A percentile compares a stretch with the other conserved stretches of the same genome.
Conservation (phyloP, 371 early-diverging fungal genomes). For the Funneliformis caledonium region DNA sequence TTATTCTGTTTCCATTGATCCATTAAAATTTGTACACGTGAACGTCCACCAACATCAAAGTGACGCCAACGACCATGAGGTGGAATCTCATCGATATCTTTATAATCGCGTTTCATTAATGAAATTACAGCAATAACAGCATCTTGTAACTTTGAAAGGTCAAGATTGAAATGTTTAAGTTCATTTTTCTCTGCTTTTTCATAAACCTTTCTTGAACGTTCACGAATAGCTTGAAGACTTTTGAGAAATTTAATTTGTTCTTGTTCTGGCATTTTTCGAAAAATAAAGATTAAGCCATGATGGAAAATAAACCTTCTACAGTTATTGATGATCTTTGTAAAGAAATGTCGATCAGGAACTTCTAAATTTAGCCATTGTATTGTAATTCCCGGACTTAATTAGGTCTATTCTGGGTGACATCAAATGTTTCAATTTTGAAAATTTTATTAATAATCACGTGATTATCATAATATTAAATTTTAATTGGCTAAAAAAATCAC, state of each 20-base stretch:
- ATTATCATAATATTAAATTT: too few species aligned
- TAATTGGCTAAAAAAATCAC: too few species aligned
- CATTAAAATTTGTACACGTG: slow-evolving; percentile 58
- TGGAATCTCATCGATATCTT: slow-evolving; percentile 65
- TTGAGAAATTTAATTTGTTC: slow-evolving; percentile 60
- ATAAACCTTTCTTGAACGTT: slow-evolving; percentile 70
- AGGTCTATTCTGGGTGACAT: too few species aligned
- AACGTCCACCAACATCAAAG: slow-evolving; percentile 67
- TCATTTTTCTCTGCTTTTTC: slow-evolving; percentile 56
- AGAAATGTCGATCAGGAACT: too few species aligned
- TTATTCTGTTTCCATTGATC: slow-evolving; percentile 43
- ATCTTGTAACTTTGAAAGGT: slow-evolving; percentile 60
- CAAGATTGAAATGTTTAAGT: slow-evolving; percentile 70
- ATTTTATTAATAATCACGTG: too few species aligned
- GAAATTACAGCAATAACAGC: slow-evolving; percentile 71
- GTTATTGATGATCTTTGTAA: too few species aligned
- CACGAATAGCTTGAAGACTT: slow-evolving; percentile 80
- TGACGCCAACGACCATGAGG: slow-evolving; percentile 91
- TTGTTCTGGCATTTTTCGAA: background rate
- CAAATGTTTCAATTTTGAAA: too few species aligned
- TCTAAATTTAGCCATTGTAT: too few species aligned
- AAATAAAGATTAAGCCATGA: too few species aligned
- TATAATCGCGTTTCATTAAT: slow-evolving; percentile 78
- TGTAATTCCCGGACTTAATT: too few species aligned
- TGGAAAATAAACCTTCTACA: too few species aligned